Base-by-base conservation (phyloP, 768 basidiomycete genomes). In the Multifurca ochricompacta region DNA sequence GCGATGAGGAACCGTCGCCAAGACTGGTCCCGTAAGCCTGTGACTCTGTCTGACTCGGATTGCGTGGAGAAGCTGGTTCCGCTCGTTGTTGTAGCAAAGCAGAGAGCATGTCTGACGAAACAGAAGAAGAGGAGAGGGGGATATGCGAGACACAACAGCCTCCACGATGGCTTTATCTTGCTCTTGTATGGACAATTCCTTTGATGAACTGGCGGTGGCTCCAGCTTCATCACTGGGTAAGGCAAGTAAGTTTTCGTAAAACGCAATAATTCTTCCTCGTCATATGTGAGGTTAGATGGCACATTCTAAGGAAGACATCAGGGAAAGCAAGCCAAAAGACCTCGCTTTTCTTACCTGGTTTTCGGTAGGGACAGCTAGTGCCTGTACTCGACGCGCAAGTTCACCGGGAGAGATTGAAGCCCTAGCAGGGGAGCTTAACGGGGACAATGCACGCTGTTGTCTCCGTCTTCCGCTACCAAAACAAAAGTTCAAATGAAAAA, bases 191-290 rank as follows among this genome's bases (percentile, higher is more conserved):
- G 55, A n/a, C 16, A 42, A 28, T 10, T 28, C 13, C 34, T 56
- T 51, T 3, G 59, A 58, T 18, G 51, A 27, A 43, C 21, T 14
- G 11, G 55, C 13, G 47, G 56, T 39, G 37, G 56, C 21, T 23
- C 44, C 40, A 32, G 66, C 36, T 30, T 44, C 25, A 28, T 48
- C n/a, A 13, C 6, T 32, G n/a, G 59, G 66, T 6, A 64, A 45
- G 11, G 63, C 53, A 31, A 77, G 65, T 3, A 79, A 53, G 45
- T 75, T 72, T 30, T 70, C 65, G 48, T 77, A 79, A 21, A 79
- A 57, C 6, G 66, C 59, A 67, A 56, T 6, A 76, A 63, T 16
- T 77, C 68, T 4, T 65, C 64, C 23, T 77, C 75, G 0, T 69
- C 64, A 59, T 69, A 69, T 3, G 31, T 28, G 16, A 14, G 6